Conservation (phyloP, 1,139 yeast species). For the Saccharomyces hybrid region DNA sequence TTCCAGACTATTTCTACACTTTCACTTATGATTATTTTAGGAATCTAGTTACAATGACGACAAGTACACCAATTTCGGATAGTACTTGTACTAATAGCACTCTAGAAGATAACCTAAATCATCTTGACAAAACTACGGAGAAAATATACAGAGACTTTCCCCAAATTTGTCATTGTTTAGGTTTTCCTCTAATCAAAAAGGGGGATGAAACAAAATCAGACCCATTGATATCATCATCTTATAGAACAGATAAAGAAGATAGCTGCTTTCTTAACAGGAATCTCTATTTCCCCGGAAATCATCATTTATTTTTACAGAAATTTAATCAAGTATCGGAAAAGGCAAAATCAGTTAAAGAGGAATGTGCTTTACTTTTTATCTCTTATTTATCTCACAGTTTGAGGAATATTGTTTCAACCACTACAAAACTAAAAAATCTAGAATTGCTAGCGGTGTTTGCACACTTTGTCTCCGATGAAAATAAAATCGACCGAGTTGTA, state of each 20-base stretch:
- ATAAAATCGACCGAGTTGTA: slow-evolving; percentile 74
- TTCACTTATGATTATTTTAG: slow-evolving; percentile 65
- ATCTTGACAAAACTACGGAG: slow-evolving; percentile 55
- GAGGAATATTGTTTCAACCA: slow-evolving; percentile 56
- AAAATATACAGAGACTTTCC: slow-evolving; percentile 52
- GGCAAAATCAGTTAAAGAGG: slow-evolving; percentile 27
- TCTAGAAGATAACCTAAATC: slow-evolving; percentile 32
- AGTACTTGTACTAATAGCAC: slow-evolving; percentile 18
- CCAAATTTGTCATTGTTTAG: slow-evolving; percentile 43
- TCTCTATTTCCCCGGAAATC: background rate
- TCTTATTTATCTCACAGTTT: slow-evolving; percentile 58
- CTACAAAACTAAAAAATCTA: slow-evolving; percentile 61
- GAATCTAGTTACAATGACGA: slow-evolving; percentile 30
- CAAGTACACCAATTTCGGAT: slow-evolving; percentile 26
- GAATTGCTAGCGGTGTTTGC: slow-evolving; percentile 71
- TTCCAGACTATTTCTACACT: slow-evolving; percentile 65
- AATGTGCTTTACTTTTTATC: slow-evolving; percentile 57
- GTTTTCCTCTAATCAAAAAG: slow-evolving; percentile 32
- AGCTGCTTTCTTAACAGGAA: background rate
- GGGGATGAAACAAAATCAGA: background rate
- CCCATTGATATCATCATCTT: slow-evolving; percentile 6
- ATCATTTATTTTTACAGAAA: background rate
- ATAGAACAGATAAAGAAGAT: slow-evolving; percentile 2
- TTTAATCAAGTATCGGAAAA: slow-evolving; percentile 7
- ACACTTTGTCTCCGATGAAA: slow-evolving; percentile 72